Evolutionary conservation across 345 rosid genomes (phyloP), one percentile per base, ranked within the genome.

Genomic region (Pistacia atlantica): DNA sequence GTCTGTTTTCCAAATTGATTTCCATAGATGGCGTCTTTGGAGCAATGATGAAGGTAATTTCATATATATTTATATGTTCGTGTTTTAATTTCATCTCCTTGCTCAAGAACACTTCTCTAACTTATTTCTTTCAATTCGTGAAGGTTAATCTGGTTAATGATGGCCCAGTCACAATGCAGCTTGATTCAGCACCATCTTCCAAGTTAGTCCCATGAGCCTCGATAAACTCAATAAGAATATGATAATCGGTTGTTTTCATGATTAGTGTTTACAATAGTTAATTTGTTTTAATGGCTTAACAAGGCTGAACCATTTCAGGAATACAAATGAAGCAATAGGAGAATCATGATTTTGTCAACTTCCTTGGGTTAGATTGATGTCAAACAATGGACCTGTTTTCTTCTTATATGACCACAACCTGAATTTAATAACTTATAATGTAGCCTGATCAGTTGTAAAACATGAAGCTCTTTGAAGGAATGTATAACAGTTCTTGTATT

Each of bases 121-220:
- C 49, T 57, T 17, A 0, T 45, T 45, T 52, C 28, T 67, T 37
- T 4, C 0, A 31, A 77, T 49, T 48, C 83, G 22, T 65, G 75
- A 77, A 94, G 97, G 97, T 95, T 64, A 93, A 81, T 84, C 82
- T 92, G 67, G 91, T 86, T 52, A 95, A 95, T 59, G 98, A 93
- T 62, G 99, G 99, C 42, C 99, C 97, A 42, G 96, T 92, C 16
- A 95, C 98, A 2, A 89, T 95, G 96, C 99, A 93, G 80, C 86
- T 92, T 1, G 96, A 95, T 14, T 93, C 98, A 60, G 65, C 82
- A 1, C 91, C 85, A 80, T 64, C 92, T n/a, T 83, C 92, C 58
- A 89, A 84, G 98, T 93, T 76, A 89, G 91, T 81, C 35, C 48
- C 45, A 12, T 11, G 35, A 54, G 25, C 67, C 25, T 63, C 25